Percentiles rank a stretch among this genome's conserved stretches.
Evolutionary conservation across 139 green algal species (phyloP).

Genomic region (Closterium sp.): DNA sequence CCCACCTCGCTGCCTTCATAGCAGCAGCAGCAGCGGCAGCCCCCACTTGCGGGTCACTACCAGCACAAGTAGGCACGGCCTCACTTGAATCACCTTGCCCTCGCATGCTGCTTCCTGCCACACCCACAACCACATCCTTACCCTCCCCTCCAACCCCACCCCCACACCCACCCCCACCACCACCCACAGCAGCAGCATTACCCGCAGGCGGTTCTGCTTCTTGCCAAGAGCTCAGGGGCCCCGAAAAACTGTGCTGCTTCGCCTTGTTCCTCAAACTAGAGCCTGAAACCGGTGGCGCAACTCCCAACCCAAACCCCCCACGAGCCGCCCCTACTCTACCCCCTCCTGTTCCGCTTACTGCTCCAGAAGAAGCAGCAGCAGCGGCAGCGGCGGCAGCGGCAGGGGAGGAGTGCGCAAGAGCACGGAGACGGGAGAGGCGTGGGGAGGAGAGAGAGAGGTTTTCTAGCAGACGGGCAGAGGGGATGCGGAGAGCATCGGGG

Average conservation of each 20-base stretch:
- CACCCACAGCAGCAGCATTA: neutral
- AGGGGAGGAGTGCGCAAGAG: neutral
- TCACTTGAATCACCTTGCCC: neutral
- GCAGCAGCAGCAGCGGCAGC: neutral
- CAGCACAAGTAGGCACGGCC: neutral
- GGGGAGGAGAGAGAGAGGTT: constrained; percentile 24
- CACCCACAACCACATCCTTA: neutral
- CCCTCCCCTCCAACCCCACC: neutral
- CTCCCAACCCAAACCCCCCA: neutral
- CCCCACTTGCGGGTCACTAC: neutral
- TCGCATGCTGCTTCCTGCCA: neutral
- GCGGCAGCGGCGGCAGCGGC: neutral
- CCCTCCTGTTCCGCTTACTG: neutral
- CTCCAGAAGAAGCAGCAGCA: neutral
- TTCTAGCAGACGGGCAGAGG: constrained; percentile 1
- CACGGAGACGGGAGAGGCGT: neutral
- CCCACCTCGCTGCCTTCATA: neutral
- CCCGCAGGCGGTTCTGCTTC: neutral
- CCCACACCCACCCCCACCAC: neutral
- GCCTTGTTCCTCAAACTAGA: neutral
- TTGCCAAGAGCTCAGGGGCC: neutral
- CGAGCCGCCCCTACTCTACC: neutral
- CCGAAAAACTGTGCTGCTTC: neutral
- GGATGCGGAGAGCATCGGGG: constrained; percentile 5
- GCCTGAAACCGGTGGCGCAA: neutral